Conservation (phyloP, 2,329 filamentous ascomycete genomes). For the Colletotrichum tanaceti region DNA sequence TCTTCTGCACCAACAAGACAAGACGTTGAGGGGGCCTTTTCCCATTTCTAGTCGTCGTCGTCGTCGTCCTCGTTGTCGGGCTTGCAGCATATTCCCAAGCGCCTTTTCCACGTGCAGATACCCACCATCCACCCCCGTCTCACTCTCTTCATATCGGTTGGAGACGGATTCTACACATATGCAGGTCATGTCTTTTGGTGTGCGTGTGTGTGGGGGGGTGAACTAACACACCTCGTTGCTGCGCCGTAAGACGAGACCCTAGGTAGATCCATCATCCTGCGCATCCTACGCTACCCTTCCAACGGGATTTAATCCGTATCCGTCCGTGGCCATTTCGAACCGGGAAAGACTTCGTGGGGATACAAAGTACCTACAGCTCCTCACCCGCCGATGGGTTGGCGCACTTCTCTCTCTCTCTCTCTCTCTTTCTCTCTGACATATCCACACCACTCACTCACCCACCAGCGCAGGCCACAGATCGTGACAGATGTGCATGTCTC, state of each 20-base stretch:
- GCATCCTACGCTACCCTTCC: no score
- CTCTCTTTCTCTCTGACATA: no score
- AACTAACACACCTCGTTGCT: conserved; percentile 13
- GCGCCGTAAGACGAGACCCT: conserved; percentile 15
- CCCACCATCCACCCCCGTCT: background rate
- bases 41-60: conserved; percentile 3
- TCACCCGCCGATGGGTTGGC: background rate
- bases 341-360: background rate
- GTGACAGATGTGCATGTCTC: conserved; percentile 2
- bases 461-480: background rate
- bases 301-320: no score
- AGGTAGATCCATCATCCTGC: no score
- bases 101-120: background rate
- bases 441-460: no score
- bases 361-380: background rate
- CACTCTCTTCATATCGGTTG: background rate
- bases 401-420: background rate
- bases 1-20: background rate
- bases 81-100: background rate
- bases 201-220: conserved; percentile 4
- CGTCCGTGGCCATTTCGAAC: background rate
- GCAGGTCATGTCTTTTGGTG: conserved; percentile 4
- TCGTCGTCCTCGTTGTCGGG: no score
- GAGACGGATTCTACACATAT: conserved; percentile 15
- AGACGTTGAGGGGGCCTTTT: conserved; percentile 26